Evolutionary conservation across 805 yeast species (phyloP).

Genomic region (Pichia exigua): DNA sequence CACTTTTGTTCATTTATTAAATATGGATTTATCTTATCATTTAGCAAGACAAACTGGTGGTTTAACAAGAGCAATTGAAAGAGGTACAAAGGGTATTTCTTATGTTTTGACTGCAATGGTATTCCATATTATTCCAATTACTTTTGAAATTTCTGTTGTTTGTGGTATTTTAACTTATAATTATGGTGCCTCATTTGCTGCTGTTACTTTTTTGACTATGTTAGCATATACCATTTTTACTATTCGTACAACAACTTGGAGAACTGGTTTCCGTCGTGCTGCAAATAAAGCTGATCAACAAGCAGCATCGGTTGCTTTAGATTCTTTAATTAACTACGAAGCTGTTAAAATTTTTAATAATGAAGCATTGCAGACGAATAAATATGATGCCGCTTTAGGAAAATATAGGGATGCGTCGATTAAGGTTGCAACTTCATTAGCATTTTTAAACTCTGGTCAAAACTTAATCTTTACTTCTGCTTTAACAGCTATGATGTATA

Average conservation of each 20-base stretch:
- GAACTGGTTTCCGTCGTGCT: slow-evolving; percentile 81
- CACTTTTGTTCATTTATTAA: slow-evolving; percentile 77
- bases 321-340: slow-evolving; percentile 89
- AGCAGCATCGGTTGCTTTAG: slow-evolving; percentile 93
- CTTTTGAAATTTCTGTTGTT: slow-evolving; percentile 87
- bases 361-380: slow-evolving; percentile 69
- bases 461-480: slow-evolving; percentile 79
- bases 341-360: slow-evolving; percentile 93
- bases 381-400: slow-evolving; percentile 68
- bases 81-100: slow-evolving; percentile 96
- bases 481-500: slow-evolving; percentile 92
- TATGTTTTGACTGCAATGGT: slow-evolving; percentile 93
- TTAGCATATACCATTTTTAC: slow-evolving; percentile 82
- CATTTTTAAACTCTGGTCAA: slow-evolving; percentile 73
- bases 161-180: slow-evolving; percentile 91
- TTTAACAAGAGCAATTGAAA: slow-evolving; percentile 87
- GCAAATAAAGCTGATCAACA: slow-evolving; percentile 91
- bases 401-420: slow-evolving; percentile 69
- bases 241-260: slow-evolving; percentile 90
- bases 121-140: slow-evolving; percentile 90
- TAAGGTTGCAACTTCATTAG: slow-evolving; percentile 78
- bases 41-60: slow-evolving; percentile 93
- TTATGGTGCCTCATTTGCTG: slow-evolving; percentile 84
- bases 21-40: slow-evolving; percentile 84
- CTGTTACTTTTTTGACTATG: slow-evolving; percentile 84